These are phyloP conservation scores for Buddleja alternifolia DNA, from an alignment of 257 asterid species.

Conservation along the genomic window DNA sequence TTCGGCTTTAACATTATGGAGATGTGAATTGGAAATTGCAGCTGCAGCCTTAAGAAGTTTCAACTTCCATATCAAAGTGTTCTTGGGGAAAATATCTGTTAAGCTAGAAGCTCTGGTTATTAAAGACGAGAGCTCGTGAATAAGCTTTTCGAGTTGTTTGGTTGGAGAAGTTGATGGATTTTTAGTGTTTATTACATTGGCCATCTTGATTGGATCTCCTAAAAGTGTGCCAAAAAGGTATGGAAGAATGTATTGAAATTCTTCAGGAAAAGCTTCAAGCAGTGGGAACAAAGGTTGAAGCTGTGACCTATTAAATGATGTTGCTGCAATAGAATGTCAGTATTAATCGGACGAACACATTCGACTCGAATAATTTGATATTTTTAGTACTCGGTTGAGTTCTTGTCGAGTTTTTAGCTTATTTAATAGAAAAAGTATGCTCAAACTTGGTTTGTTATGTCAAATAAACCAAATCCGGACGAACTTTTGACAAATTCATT, in stretches of 20 bases:
- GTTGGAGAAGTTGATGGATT: constrained; percentile 19
- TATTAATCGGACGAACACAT: no score
- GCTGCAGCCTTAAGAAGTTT: constrained; percentile 48
- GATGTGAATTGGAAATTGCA: constrained; percentile 42
- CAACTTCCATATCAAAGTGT: constrained; percentile 46
- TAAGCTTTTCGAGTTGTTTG: constrained; percentile 32
- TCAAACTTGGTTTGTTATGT: no score
- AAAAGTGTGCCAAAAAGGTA: constrained; percentile 31
- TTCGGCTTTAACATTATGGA: constrained; percentile 45
- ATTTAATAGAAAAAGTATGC: no score
- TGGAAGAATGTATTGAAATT: constrained; percentile 40
- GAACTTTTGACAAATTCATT: no score
- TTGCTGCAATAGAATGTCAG: constrained; percentile 42
- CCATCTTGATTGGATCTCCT: constrained; percentile 56
- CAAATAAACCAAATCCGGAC: no score
- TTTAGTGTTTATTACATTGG: constrained; percentile 19
- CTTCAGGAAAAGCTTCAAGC: constrained; percentile 45
- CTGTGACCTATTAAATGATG: constrained; percentile 55
- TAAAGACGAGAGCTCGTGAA: constrained; percentile 32
- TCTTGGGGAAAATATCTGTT: constrained; percentile 34
- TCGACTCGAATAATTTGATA: no score
- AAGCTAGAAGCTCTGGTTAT: constrained; percentile 27
- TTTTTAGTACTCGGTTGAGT: no score
- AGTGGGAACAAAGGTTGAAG: constrained; percentile 45
- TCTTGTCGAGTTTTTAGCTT: no score